Percentiles rank a stretch among this genome's conserved stretches.
phyloP scores from a whole-genome alignment of 768 basidiomycete species.

The Rhodocollybia butyracea region DNA sequence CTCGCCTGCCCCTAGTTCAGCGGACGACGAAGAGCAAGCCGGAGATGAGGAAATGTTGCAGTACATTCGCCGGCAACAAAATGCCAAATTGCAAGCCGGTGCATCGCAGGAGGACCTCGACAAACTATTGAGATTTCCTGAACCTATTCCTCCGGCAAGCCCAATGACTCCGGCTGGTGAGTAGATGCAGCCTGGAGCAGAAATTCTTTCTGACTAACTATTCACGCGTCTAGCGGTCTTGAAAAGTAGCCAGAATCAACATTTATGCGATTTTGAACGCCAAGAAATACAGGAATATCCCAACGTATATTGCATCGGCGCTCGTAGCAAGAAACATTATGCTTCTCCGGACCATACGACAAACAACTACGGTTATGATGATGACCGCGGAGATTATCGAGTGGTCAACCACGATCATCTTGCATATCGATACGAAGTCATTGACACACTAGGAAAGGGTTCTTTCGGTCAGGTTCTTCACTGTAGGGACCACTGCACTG shows the following conservation, averaged over 20 bases:
- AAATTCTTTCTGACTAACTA: conserved; percentile 8
- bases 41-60: conserved; percentile 98
- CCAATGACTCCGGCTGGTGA: conserved; percentile 70
- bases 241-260: conserved; percentile 60
- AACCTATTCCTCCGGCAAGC: conserved; percentile 70
- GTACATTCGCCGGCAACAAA: conserved; percentile 87
- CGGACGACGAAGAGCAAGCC: conserved; percentile 82
- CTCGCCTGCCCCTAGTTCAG: conserved; percentile 72
- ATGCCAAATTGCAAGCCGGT: conserved; percentile 81
- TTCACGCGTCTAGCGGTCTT: conserved; percentile 50
- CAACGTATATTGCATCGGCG: conserved; percentile 78
- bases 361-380: conserved; percentile 95
- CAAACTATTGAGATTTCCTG: conserved; percentile 87
- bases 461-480: conserved; percentile 97
- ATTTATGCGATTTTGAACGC: conserved; percentile 83
- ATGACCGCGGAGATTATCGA: conserved; percentile 96
- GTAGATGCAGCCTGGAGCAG: conserved; percentile 21
- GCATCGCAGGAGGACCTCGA: conserved; percentile 87
- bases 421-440: conserved; percentile 93
- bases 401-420: conserved; percentile 91
- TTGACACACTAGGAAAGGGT: conserved; percentile 93
- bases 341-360: conserved; percentile 68
- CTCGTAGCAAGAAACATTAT: conserved; percentile 77
- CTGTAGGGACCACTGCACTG: conserved; percentile 93
- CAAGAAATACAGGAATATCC: conserved; percentile 90